These are phyloP conservation scores for Fusarium agapanthi DNA, from an alignment of 2,329 filamentous ascomycete genomes.

Conservation along the genomic window DNA sequence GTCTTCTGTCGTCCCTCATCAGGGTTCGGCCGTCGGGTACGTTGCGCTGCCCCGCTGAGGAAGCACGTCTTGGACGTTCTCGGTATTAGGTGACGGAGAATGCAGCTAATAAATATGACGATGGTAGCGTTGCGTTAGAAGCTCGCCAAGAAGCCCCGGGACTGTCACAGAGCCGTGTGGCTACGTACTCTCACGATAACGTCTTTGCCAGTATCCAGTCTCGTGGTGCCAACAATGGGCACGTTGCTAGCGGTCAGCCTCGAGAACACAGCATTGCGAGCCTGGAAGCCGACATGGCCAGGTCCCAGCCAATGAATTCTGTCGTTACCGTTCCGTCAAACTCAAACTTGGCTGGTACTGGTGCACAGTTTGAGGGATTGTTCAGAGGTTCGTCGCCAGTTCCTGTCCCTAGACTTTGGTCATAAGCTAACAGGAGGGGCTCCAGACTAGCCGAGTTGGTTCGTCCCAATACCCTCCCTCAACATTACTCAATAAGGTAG, in stretches of 20 bases:
- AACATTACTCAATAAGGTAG: background rate
- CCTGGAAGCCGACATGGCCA: conserved; percentile 9
- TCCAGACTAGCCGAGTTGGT: background rate
- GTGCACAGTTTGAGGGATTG: conserved; percentile 3
- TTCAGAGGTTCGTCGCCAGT: background rate
- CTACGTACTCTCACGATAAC: background rate
- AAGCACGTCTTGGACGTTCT: background rate
- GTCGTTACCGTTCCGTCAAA: background rate
- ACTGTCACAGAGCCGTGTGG: background rate
- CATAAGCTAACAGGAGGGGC: background rate
- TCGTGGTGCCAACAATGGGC: background rate
- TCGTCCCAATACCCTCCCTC: background rate
- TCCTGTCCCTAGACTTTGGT: background rate
- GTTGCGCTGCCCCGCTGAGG: background rate
- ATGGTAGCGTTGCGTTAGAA: background rate
- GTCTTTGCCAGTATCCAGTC: conserved; percentile 1
- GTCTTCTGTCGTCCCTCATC: conserved; percentile 13
- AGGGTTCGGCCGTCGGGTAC: conserved; percentile 22
- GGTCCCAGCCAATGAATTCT: background rate
- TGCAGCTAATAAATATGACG: conserved; percentile 10
- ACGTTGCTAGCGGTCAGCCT: background rate
- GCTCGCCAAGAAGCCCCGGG: conserved; percentile 2
- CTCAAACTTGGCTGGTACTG: background rate
- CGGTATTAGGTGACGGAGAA: background rate
- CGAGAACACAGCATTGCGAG: background rate